A percentile compares a stretch with the other conserved stretches of the same genome.
Conservation (phyloP, 139 green algal genomes). For the Helicosporidium sp. region DNA sequence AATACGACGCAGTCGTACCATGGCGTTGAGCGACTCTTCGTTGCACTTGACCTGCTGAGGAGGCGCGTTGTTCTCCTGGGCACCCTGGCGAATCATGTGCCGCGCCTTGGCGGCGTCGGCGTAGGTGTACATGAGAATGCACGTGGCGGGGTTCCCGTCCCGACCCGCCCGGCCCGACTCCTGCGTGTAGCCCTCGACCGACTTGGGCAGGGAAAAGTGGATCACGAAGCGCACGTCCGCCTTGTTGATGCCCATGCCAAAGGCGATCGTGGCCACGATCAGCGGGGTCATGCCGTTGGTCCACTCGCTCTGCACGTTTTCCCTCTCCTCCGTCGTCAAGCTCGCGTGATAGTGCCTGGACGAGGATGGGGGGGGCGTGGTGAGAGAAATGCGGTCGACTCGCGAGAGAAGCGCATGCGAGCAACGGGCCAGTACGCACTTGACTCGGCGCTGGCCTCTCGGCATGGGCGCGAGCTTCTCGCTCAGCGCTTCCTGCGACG, state of each 20-base stretch:
- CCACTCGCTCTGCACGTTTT: conserved; percentile 60
- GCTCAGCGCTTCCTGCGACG: not conserved
- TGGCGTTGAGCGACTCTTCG: conserved; percentile 54
- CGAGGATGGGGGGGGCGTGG: not conserved
- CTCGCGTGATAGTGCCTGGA: conserved; percentile 61
- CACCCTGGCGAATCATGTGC: conserved; percentile 47
- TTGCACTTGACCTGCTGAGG: conserved; percentile 33
- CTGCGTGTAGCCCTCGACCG: conserved; percentile 69
- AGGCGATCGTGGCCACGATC: conserved; percentile 76
- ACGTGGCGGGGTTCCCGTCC: conserved; percentile 44
- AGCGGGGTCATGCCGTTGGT: conserved; percentile 42
- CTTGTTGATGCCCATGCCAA: conserved; percentile 77
- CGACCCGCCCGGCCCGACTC: conserved; percentile 64
- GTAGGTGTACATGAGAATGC: conserved; percentile 61
- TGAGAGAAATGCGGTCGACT: too few species aligned
- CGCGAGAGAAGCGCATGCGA: too few species aligned
- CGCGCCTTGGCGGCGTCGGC: conserved; percentile 32
- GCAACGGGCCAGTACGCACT: too few species aligned
- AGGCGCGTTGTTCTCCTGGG: conserved; percentile 33
- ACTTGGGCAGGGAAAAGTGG: conserved; percentile 75
- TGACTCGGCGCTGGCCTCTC: conserved; percentile 2
- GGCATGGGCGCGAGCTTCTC: not conserved
- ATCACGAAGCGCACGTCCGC: conserved; percentile 71
- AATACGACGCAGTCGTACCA: conserved; percentile 27
- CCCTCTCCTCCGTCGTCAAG: conserved; percentile 38